Base-by-base conservation (phyloP, 768 basidiomycete species). In the Trametes gibbosa region DNA sequence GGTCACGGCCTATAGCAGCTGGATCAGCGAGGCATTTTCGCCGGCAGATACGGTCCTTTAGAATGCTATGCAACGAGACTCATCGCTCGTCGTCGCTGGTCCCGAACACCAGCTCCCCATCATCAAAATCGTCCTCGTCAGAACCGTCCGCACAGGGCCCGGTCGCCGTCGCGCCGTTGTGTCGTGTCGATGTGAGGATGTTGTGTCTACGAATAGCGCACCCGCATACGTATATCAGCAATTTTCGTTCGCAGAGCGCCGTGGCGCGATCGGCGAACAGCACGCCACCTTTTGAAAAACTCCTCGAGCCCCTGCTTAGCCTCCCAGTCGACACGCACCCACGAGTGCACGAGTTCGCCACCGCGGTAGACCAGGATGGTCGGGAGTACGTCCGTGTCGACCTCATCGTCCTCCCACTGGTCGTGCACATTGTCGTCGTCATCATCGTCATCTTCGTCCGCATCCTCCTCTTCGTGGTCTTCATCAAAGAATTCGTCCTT, bases 301-400 rank as follows among this genome's bases (percentile, higher is more conserved):
- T 89, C 87, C 62, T 89, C 86, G 0, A 92, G 67, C 24, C 85
- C 87, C n/a, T 79, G 80, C 34, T 74, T 67, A 0, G 87, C 89
- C 70, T 90, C 90, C 91, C 90, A 92, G 69, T 93, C 90, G 4
- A 92, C 90, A 24, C 91, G 79, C 9, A 93, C 87, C 91, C 91
- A 93, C 49, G 89, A 90, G 65, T 90, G 82, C n/a, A 91, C 83
- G n/a, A 93, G 81, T 61, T 90, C 84, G 17, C 91, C 90, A 57
- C 82, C 84, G 17, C 84, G 86, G 65, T 92, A 92, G 4, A 89
- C 87, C 13, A 91, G 79, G 68, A 91, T 70, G 1, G 90, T 91
- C 0, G 90, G 90, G 25, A 92, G 77, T 79, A 92, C 83, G 68
- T 92, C 90, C 4, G 85, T 80, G 65, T 92, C 90, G 41, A 91